phyloP scores from a whole-genome alignment of 768 basidiomycete genomes.

The Xanthoconium stramineum region DNA sequence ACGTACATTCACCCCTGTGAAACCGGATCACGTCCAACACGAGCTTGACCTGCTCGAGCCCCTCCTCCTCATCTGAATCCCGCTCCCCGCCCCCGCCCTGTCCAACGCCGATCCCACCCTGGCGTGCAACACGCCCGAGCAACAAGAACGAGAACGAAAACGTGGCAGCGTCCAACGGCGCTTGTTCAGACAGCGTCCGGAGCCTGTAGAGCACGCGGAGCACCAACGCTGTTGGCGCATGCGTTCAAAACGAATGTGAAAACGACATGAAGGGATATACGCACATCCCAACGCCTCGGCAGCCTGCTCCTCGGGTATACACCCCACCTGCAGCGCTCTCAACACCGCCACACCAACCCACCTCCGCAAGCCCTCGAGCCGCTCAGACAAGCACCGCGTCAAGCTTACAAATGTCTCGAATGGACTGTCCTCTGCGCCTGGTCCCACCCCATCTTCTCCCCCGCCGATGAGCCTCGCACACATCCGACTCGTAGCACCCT shows the following conservation, averaged over 20 bases:
- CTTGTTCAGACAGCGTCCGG: constrained; percentile 74
- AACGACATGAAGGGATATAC: not conserved
- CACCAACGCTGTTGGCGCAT: constrained; percentile 53
- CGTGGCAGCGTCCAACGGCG: constrained; percentile 80
- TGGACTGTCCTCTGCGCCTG: constrained; percentile 13
- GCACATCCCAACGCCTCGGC: constrained; percentile 60
- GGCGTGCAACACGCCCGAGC: constrained; percentile 59
- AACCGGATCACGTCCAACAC: constrained; percentile 40
- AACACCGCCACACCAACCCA: constrained; percentile 86
- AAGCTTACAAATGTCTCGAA: constrained; percentile 78
- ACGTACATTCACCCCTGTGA: constrained; percentile 32
- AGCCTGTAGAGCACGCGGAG: constrained; percentile 84
- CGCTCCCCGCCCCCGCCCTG: constrained; percentile 1
- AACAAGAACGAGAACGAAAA: constrained; percentile 82
- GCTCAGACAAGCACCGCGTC: constrained; percentile 65
- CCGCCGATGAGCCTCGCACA: constrained; percentile 58
- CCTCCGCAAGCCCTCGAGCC: constrained; percentile 61
- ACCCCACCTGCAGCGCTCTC: constrained; percentile 60
- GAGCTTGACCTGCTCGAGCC: constrained; percentile 78
- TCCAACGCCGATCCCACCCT: constrained; percentile 61
- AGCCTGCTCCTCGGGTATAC: constrained; percentile 69
- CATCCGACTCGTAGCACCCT: constrained; percentile 56
- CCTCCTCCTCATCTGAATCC: constrained; percentile 61
- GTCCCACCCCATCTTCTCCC: constrained; percentile 18
- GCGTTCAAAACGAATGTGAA: not conserved